Evolutionary conservation across 1,139 yeast genomes (phyloP).

Genomic region (Diutina rugosa): DNA sequence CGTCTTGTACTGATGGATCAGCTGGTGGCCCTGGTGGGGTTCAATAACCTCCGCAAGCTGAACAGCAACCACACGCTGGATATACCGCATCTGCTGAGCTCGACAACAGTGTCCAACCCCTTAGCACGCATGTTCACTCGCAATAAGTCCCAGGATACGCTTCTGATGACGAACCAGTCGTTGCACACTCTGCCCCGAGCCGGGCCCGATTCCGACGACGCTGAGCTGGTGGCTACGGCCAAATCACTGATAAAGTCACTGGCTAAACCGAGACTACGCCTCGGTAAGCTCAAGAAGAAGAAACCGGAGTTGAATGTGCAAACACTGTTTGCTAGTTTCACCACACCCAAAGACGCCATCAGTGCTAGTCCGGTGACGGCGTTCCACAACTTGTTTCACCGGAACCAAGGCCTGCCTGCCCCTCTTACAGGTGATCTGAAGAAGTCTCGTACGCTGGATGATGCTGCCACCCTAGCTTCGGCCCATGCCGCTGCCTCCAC

Average conservation of each 20-base stretch:
- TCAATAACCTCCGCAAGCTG: slow-evolving; percentile 1
- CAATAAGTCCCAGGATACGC: not conserved
- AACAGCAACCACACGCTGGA: not conserved
- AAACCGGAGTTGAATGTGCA: not conserved
- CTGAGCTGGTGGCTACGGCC: not conserved
- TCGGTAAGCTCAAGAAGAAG: not conserved
- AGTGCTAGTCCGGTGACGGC: not conserved
- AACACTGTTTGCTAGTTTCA: not conserved
- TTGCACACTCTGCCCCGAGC: not conserved
- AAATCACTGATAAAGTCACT: not conserved
- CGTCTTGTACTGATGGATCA: not conserved
- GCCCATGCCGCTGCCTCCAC: not conserved
- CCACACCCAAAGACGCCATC: not conserved
- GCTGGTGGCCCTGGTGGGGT: not conserved
- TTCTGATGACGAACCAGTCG: not conserved
- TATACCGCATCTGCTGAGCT: not conserved
- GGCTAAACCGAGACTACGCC: not conserved
- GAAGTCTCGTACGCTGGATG: not conserved
- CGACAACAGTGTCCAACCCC: not conserved
- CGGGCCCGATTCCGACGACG: not conserved
- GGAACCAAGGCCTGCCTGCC: not conserved
- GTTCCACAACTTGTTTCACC: not conserved
- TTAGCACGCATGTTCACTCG: not conserved
- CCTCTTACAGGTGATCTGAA: not conserved
- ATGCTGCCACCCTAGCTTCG: not conserved